Conservation (phyloP, 768 basidiomycete genomes). For the Lyophyllum shimeji region DNA sequence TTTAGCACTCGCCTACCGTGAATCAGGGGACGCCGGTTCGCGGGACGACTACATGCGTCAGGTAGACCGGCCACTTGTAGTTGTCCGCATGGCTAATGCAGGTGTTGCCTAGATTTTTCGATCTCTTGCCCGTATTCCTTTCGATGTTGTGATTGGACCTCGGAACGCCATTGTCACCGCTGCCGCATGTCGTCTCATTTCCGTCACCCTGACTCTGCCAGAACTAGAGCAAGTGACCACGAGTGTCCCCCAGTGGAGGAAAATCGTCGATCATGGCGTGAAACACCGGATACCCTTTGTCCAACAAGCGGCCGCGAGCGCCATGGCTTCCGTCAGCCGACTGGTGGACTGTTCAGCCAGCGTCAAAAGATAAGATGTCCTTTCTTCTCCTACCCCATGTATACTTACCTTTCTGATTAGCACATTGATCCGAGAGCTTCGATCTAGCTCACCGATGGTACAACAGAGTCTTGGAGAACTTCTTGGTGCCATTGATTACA, state of each 20-base stretch:
- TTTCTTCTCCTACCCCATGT: constrained; percentile 10
- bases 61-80: constrained; percentile 32
- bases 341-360: constrained; percentile 63
- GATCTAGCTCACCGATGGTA: constrained; percentile 44
- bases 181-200: constrained; percentile 72
- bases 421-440: constrained; percentile 69
- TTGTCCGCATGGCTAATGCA: not conserved
- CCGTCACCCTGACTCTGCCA: constrained; percentile 55
- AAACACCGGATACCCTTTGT: constrained; percentile 63
- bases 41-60: constrained; percentile 40
- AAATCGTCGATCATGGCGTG: constrained; percentile 68
- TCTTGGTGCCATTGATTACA: constrained; percentile 70
- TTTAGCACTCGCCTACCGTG: constrained; percentile 60
- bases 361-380: constrained; percentile 71
- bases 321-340: constrained; percentile 68
- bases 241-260: constrained; percentile 60
- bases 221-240: constrained; percentile 47
- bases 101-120: constrained; percentile 56
- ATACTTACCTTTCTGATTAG: constrained; percentile 4
- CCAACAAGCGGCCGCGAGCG: constrained; percentile 75
- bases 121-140: constrained; percentile 55
- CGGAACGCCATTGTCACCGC: constrained; percentile 72
- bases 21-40: constrained; percentile 27
- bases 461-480: constrained; percentile 76
- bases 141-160: constrained; percentile 57